phyloP scores from a whole-genome alignment of 192 early-diverging fungal species.

The Coemansia umbellata region DNA sequence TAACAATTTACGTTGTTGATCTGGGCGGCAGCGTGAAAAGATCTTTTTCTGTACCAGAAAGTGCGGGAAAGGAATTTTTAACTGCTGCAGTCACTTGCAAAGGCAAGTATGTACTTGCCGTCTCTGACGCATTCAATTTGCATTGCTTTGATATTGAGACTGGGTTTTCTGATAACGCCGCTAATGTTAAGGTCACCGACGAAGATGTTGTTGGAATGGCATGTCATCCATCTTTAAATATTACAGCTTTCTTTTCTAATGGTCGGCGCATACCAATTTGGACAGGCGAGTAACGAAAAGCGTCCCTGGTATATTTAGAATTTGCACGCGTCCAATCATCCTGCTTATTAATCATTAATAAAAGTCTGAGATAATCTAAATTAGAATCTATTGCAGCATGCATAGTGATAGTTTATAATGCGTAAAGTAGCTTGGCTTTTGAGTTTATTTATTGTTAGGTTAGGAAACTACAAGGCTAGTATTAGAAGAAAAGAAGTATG shows the following conservation, averaged over 20 bases:
- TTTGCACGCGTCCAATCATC: no score
- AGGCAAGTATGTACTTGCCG: constrained; percentile 78
- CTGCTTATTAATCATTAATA: no score
- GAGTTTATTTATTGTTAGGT: no score
- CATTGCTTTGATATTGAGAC: constrained; percentile 66
- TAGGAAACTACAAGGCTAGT: no score
- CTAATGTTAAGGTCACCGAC: constrained; percentile 53
- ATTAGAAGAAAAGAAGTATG: no score
- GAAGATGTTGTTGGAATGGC: constrained; percentile 73
- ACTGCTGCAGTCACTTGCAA: constrained; percentile 63
- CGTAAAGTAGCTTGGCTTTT: no score
- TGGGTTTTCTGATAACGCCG: constrained; percentile 44
- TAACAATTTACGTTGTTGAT: constrained; percentile 67
- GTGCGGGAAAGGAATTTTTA: constrained; percentile 53
- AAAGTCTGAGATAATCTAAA: no score
- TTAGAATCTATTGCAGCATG: no score
- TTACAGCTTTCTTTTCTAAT: constrained; percentile 46
- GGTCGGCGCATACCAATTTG: constrained; percentile 38
- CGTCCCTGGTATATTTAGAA: no score
- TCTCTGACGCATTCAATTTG: constrained; percentile 65
- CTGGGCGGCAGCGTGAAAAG: constrained; percentile 58
- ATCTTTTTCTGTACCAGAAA: constrained; percentile 38
- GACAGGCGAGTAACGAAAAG: no score
- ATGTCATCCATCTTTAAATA: constrained; percentile 82
- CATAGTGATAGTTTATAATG: no score